Percentiles rank a stretch among this genome's conserved stretches.
Evolutionary conservation across 345 rosid species (phyloP).

Genomic region (Arabis hirsuta): DNA sequence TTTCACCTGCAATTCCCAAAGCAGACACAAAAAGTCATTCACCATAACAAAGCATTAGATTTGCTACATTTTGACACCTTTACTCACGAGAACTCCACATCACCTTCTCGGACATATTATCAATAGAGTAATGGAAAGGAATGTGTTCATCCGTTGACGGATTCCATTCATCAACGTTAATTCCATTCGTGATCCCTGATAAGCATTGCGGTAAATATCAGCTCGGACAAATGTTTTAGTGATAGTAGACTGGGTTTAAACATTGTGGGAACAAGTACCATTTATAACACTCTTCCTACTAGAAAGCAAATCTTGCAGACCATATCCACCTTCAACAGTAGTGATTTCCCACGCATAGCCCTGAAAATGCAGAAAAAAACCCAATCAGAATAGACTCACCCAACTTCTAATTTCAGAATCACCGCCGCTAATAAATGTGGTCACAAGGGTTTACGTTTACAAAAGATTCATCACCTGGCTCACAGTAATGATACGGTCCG

Average conservation of each 20-base stretch:
- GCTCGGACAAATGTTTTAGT: background rate
- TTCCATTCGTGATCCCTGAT: slow-evolving; percentile 90
- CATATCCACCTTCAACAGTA: slow-evolving; percentile 93
- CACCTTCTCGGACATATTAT: slow-evolving; percentile 87
- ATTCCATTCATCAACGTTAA: slow-evolving; percentile 80
- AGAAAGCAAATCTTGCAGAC: slow-evolving; percentile 72
- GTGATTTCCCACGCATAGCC: slow-evolving; percentile 99
- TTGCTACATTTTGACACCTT: background rate
- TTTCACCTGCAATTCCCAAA: slow-evolving; percentile 56
- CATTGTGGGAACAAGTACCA: slow-evolving; percentile 49
- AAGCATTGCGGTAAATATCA: background rate
- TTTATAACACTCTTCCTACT: slow-evolving; percentile 76
- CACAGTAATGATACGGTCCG: slow-evolving; percentile 89
- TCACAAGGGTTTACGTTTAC: background rate
- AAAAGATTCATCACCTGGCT: slow-evolving; percentile 73
- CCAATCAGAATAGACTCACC: background rate
- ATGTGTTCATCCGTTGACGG: slow-evolving; percentile 76
- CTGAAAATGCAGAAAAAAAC: slow-evolving; percentile 45
- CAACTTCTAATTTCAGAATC: background rate
- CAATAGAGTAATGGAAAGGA: slow-evolving; percentile 62
- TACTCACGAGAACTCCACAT: background rate
- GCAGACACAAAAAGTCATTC: slow-evolving; percentile 32
- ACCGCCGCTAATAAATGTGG: background rate
- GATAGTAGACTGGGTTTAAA: background rate
- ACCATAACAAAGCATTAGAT: slow-evolving; percentile 28